Percentiles rank a stretch among this genome's conserved stretches.
Evolutionary conservation across 2,329 filamentous ascomycete species (phyloP).

Genomic region (Fusarium multiceps): DNA sequence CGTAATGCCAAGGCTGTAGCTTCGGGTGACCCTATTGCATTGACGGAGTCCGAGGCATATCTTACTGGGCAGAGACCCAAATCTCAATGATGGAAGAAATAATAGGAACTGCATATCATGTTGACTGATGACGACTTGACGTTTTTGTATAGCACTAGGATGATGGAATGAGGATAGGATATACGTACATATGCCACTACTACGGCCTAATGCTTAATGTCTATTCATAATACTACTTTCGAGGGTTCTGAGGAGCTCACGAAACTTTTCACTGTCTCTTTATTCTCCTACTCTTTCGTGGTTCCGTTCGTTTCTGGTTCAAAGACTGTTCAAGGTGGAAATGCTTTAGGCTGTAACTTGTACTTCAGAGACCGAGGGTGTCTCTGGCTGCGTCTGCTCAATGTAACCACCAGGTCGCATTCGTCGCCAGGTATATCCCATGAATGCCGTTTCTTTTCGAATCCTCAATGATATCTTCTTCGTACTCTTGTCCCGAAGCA

Average conservation of each 20-base stretch:
- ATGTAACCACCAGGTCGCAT: conserved; percentile 51
- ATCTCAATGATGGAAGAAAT: conserved; percentile 29
- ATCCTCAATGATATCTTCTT: conserved; percentile 78
- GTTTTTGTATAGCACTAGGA: conserved; percentile 34
- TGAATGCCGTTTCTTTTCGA: conserved; percentile 83
- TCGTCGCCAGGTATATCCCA: conserved; percentile 87
- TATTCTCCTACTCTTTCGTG: not conserved
- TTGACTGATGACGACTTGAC: conserved; percentile 34
- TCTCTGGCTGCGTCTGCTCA: conserved; percentile 16
- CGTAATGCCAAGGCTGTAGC: conserved; percentile 68
- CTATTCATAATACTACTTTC: conserved; percentile 42
- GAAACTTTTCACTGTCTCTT: not conserved
- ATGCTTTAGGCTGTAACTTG: not conserved
- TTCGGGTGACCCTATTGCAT: conserved; percentile 45
- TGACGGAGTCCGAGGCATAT: conserved; percentile 33
- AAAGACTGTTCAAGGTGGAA: not conserved
- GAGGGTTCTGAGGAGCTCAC: conserved; percentile 7
- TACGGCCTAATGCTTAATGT: conserved; percentile 42
- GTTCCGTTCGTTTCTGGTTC: not conserved
- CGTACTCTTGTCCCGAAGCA: conserved; percentile 78
- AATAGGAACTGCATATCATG: conserved; percentile 7
- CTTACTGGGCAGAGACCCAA: conserved; percentile 25
- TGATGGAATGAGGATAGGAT: conserved; percentile 41
- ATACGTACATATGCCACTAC: conserved; percentile 16
- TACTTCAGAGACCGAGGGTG: not conserved